Percentiles rank a stretch among this genome's conserved stretches.
Conservation (phyloP, 1,284 basidiomycete species). For the Coriolopsis trogii region DNA sequence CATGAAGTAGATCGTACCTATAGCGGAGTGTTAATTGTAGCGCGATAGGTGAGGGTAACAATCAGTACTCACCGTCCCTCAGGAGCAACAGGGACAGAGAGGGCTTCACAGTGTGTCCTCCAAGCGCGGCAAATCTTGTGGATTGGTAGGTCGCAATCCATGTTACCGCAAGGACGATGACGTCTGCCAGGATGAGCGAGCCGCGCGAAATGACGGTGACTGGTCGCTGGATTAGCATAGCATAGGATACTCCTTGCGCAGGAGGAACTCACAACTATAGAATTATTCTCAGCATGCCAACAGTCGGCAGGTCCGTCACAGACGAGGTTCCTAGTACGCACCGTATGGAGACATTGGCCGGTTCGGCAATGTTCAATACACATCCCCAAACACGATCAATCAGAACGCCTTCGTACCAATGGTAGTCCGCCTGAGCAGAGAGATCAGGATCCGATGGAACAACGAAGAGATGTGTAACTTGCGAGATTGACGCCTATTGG, state of each 20-base stretch:
- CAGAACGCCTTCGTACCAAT: not conserved
- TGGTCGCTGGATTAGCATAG: too few species aligned
- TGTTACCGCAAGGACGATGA: not conserved
- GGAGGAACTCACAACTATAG: too few species aligned
- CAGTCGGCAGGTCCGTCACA: too few species aligned
- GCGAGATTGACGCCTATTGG: constrained; percentile 2
- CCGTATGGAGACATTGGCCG: not conserved
- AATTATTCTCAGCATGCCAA: too few species aligned
- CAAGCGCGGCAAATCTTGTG: not conserved
- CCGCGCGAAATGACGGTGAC: not conserved
- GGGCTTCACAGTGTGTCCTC: not conserved
- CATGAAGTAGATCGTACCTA: not conserved
- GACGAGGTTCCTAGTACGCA: not conserved
- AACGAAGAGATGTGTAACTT: too few species aligned
- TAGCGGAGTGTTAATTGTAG: not conserved
- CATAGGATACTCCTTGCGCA: too few species aligned
- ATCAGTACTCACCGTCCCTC: not conserved
- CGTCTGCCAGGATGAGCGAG: not conserved
- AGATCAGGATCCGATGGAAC: too few species aligned
- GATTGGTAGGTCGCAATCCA: not conserved
- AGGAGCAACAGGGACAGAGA: not conserved
- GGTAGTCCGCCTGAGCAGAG: not conserved
- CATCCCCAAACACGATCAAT: not conserved
- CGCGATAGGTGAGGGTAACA: not conserved
- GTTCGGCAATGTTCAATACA: not conserved